Conservation (phyloP, 768 basidiomycete genomes). For the Calocera viscosa region DNA sequence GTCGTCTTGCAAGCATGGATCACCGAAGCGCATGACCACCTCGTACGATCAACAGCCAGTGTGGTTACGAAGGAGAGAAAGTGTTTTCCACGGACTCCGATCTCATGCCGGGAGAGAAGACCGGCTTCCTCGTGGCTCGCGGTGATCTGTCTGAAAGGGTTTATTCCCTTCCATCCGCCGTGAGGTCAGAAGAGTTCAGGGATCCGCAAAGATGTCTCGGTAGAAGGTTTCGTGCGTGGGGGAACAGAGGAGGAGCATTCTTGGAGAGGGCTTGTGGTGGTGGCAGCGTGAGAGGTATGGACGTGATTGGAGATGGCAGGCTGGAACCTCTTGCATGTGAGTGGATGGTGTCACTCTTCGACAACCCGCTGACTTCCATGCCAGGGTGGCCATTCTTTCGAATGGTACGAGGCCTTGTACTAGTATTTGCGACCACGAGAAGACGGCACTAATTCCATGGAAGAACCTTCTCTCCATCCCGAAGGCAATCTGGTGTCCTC, state of each 20-base stretch:
- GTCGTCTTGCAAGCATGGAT: constrained; percentile 44
- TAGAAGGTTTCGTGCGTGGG: constrained; percentile 56
- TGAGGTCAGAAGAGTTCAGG: constrained; percentile 68
- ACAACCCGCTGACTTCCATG: too few relatives aligned
- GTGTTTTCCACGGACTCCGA: constrained; percentile 81
- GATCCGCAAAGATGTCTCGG: constrained; percentile 65
- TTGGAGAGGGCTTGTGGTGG: constrained; percentile 77
- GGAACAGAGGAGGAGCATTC: constrained; percentile 64
- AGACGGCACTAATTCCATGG: too few relatives aligned
- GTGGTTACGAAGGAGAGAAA: constrained; percentile 37
- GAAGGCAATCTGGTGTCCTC: too few relatives aligned
- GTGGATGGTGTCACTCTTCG: constrained; percentile 17
- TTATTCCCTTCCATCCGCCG: constrained; percentile 59
- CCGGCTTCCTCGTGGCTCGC: constrained; percentile 56
- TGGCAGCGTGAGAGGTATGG: constrained; percentile 93
- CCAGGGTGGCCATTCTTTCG: too few relatives aligned
- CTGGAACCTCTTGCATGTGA: constrained; percentile 77
- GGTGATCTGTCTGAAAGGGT: constrained; percentile 40
- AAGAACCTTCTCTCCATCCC: too few relatives aligned
- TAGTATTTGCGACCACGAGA: too few relatives aligned
- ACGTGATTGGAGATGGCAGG: constrained; percentile 68
- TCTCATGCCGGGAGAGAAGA: constrained; percentile 49
- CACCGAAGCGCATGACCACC: constrained; percentile 40
- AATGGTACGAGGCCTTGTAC: too few relatives aligned
- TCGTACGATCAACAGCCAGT: constrained; percentile 23